Conservation (phyloP, 495 filamentous ascomycete genomes). For the Penicillium longicatenatum region DNA sequence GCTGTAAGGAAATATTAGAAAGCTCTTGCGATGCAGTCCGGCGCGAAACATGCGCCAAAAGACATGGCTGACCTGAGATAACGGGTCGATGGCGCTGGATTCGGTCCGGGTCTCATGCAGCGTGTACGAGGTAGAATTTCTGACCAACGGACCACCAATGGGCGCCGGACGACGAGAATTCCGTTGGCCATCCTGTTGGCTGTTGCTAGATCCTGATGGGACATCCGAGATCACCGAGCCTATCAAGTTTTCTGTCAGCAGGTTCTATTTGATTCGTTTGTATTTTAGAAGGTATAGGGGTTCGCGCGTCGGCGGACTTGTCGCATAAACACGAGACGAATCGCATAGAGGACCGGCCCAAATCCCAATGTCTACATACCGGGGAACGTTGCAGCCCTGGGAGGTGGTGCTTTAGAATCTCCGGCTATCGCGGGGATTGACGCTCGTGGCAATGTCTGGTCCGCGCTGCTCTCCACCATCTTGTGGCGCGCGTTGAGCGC, state of each 20-base stretch:
- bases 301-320: background rate
- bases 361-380: slow-evolving; percentile 22
- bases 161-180: slow-evolving; percentile 22
- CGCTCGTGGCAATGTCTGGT: slow-evolving; percentile 19
- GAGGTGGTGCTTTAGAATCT: slow-evolving; percentile 16
- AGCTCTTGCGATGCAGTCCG: background rate
- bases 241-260: slow-evolving; percentile 19
- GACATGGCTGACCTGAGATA: slow-evolving; percentile 52
- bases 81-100: slow-evolving; percentile 54
- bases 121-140: slow-evolving; percentile 33
- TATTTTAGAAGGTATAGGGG: background rate
- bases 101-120: slow-evolving; percentile 36
- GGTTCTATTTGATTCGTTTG: slow-evolving; percentile 1
- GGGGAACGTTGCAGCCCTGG: slow-evolving; percentile 23
- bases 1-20: slow-evolving; percentile 34
- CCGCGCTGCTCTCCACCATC: slow-evolving; percentile 23
- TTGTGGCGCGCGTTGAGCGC: slow-evolving; percentile 13
- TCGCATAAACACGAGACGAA: slow-evolving; percentile 3
- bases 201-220: slow-evolving; percentile 39
- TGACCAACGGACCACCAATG: slow-evolving; percentile 23
- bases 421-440: slow-evolving; percentile 22
- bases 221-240: slow-evolving; percentile 37
- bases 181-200: slow-evolving; percentile 36
- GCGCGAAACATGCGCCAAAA: background rate
- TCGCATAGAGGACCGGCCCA: slow-evolving; percentile 4